Evolutionary conservation across 805 yeast species (phyloP).

Genomic region (Candida verbasci): DNA sequence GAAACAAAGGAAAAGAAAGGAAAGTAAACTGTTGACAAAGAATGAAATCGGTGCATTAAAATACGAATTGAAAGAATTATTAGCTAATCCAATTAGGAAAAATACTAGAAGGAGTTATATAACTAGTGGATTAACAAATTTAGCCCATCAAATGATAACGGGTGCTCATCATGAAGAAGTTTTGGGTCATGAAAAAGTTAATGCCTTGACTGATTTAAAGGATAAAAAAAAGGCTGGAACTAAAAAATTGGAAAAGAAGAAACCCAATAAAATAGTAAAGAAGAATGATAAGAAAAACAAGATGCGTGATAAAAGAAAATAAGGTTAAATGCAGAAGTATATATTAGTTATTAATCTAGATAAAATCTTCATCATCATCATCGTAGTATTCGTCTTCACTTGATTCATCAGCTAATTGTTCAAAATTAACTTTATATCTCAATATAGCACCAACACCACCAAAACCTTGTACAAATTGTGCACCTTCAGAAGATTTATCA

Average conservation of each 20-base stretch:
- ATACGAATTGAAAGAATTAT: conserved; percentile 48
- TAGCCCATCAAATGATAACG: conserved; percentile 71
- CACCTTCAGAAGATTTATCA: conserved; percentile 96
- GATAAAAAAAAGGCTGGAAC: conserved; percentile 12
- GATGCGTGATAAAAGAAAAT: conserved; percentile 1
- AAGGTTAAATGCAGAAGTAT: conserved; percentile 2
- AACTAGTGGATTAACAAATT: conserved; percentile 72
- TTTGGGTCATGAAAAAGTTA: conserved; percentile 62
- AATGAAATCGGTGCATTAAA: conserved; percentile 44
- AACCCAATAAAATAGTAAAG: conserved; percentile 7
- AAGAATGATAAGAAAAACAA: conserved; percentile 4
- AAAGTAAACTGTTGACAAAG: conserved; percentile 39
- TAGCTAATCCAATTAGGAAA: conserved; percentile 55
- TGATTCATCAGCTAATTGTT: conserved; percentile 83
- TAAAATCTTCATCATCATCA: conserved; percentile 48
- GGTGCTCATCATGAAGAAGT: conserved; percentile 64
- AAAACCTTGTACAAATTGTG: conserved; percentile 95
- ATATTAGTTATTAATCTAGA: conserved; percentile 3
- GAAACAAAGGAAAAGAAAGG: conserved; percentile 53
- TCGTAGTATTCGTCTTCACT: conserved; percentile 84
- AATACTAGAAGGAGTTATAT: conserved; percentile 66
- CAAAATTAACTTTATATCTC: conserved; percentile 96
- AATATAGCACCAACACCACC: conserved; percentile 98
- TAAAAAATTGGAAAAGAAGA: conserved; percentile 8
- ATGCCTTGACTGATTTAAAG: conserved; percentile 61